These are phyloP conservation scores for Trypanosoma vivax DNA, from an alignment of 208 protist species.

Conservation along the genomic window DNA sequence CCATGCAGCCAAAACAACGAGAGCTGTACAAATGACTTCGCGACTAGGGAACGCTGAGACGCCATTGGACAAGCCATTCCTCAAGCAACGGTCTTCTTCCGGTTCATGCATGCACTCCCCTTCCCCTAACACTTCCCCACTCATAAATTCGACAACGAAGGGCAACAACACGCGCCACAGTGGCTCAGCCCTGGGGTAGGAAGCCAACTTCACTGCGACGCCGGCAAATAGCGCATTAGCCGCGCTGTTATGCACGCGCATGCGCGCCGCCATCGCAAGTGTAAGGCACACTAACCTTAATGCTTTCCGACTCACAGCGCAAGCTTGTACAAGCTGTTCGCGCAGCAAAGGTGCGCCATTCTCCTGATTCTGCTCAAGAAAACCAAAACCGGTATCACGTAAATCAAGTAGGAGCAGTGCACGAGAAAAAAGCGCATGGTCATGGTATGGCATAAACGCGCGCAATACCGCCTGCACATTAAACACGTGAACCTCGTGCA, in stretches of 20 bases:
- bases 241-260: constrained; percentile 52
- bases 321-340: constrained; percentile 63
- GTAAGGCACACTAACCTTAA: constrained; percentile 62
- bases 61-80: constrained; percentile 9
- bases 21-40: constrained; percentile 56
- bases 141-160: constrained; percentile 65
- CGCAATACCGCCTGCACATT: constrained; percentile 63
- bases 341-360: constrained; percentile 68
- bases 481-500: constrained; percentile 82
- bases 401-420: constrained; percentile 74
- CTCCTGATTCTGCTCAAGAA: constrained; percentile 72
- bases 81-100: constrained; percentile 1
- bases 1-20: constrained; percentile 74
- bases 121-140: constrained; percentile 17
- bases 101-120: constrained; percentile 2
- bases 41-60: constrained; percentile 9
- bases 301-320: constrained; percentile 64
- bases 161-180: constrained; percentile 71
- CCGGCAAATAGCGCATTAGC: constrained; percentile 77
- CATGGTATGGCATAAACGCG: constrained; percentile 80
- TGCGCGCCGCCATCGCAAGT: constrained; percentile 38
- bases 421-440: constrained; percentile 79
- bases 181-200: constrained; percentile 49
- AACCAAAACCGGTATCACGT: constrained; percentile 81
- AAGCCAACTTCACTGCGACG: constrained; percentile 51